phyloP scores from a whole-genome alignment of 768 basidiomycete genomes.

The Mycena maculata region DNA sequence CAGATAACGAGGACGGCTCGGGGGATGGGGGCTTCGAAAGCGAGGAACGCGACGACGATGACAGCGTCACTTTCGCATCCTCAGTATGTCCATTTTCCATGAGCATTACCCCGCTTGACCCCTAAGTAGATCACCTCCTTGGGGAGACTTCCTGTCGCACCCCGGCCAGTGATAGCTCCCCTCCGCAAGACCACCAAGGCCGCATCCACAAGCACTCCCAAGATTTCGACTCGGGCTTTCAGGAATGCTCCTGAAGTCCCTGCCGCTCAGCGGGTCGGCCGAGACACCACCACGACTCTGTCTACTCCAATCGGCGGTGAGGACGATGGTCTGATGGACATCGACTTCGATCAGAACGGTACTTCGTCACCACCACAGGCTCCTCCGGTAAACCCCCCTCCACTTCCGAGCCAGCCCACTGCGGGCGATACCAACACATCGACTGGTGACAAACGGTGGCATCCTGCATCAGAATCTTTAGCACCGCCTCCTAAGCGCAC shows the following conservation, averaged over 20 bases:
- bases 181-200: not conserved
- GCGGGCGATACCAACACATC: not conserved
- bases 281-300: not conserved
- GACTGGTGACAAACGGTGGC: not conserved
- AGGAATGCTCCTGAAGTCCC: not conserved
- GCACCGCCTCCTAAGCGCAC: not conserved
- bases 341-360: too few species aligned
- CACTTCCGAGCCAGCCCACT: not conserved
- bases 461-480: not conserved
- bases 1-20: too few species aligned
- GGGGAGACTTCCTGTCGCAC: not conserved
- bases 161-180: not conserved
- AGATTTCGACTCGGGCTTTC: not conserved
- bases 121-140: not conserved
- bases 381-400: too few species aligned
- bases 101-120: not conserved
- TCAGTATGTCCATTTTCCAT: not conserved
- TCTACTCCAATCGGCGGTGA: not conserved
- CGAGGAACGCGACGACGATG: too few species aligned
- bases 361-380: too few species aligned
- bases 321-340: not conserved
- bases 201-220: not conserved
- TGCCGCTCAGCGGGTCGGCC: not conserved
- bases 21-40: too few species aligned
- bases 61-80: too few species aligned